Percentiles rank a stretch among this genome's conserved stretches.
These are phyloP conservation scores for Boletus fagicola DNA, from an alignment of 768 basidiomycete species.

Conservation along the genomic window DNA sequence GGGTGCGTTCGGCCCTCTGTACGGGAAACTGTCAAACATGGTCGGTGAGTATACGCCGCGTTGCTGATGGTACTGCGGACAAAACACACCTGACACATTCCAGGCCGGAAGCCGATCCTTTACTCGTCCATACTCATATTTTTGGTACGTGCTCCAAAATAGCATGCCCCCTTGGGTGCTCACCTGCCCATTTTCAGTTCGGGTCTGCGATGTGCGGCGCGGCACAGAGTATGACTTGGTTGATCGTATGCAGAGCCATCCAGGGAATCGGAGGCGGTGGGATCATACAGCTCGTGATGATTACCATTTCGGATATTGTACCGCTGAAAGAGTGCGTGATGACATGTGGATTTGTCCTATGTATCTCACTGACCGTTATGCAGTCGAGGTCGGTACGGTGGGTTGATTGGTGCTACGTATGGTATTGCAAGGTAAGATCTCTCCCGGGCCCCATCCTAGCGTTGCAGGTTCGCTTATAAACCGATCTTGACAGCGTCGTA, in stretches of 20 bases:
- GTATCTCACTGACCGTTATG: slow-evolving; percentile 21
- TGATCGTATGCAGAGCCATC: slow-evolving; percentile 72
- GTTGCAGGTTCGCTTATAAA: background rate
- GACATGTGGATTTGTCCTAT: no score
- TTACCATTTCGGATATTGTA: slow-evolving; percentile 81
- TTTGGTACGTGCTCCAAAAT: slow-evolving; percentile 43
- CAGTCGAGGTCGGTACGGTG: slow-evolving; percentile 78
- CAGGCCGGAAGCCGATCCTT: slow-evolving; percentile 69
- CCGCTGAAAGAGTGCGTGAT: slow-evolving; percentile 72
- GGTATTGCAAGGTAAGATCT: slow-evolving; percentile 52
- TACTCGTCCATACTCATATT: slow-evolving; percentile 66
- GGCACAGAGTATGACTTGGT: slow-evolving; percentile 75
- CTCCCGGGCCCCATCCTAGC: background rate
- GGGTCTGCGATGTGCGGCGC: slow-evolving; percentile 82
- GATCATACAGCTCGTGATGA: slow-evolving; percentile 72
- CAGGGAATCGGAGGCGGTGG: slow-evolving; percentile 86
- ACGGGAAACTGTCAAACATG: slow-evolving; percentile 74
- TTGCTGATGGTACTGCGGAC: background rate
- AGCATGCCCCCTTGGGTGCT: background rate
- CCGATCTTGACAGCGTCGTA: slow-evolving; percentile 44
- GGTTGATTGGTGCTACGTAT: slow-evolving; percentile 75
- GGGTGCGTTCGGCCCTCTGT: slow-evolving; percentile 65
- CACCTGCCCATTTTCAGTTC: slow-evolving; percentile 39
- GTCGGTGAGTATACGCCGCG: slow-evolving; percentile 28
- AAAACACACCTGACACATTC: slow-evolving; percentile 27